Conservation (phyloP, 495 filamentous ascomycete genomes). For the Aspergillus sclerotiicarbonarius region DNA sequence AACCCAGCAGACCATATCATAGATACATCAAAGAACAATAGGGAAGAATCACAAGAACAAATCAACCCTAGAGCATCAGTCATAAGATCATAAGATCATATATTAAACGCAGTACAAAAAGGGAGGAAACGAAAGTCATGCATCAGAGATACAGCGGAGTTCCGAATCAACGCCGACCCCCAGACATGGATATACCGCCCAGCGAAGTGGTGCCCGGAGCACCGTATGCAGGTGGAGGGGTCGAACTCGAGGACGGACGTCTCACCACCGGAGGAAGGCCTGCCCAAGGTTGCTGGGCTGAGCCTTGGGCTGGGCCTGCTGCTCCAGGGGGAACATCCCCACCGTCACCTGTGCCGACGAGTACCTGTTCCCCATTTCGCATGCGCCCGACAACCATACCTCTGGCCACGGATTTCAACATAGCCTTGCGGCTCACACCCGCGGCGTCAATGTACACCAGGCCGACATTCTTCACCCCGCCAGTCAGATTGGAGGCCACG, state of each 20-base stretch:
- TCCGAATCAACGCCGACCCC: conserved; percentile 32
- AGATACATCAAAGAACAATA: neutral
- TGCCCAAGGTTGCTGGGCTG: neutral
- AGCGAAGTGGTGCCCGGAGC: conserved; percentile 37
- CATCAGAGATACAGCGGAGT: neutral
- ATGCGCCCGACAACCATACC: conserved; percentile 97
- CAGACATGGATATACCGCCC: conserved; percentile 30
- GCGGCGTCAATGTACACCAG: conserved; percentile 97
- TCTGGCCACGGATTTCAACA: conserved; percentile 91
- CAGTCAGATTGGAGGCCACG: conserved; percentile 68
- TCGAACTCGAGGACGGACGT: conserved; percentile 32
- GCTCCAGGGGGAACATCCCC: conserved; percentile 44
- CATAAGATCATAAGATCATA: conserved; percentile 1
- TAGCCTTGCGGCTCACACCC: conserved; percentile 81
- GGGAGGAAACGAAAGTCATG: neutral
- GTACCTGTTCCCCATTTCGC: conserved; percentile 74
- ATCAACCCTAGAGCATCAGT: neutral
- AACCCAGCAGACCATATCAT: too few relatives aligned
- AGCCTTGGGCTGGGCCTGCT: conserved; percentile 17
- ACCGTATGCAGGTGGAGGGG: conserved; percentile 45
- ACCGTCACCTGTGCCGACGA: conserved; percentile 81
- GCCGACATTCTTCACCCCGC: conserved; percentile 91
- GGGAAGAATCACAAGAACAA: neutral
- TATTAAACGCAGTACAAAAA: neutral
- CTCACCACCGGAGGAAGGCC: conserved; percentile 26